A percentile compares a stretch with the other conserved stretches of the same genome.
phyloP scores from a whole-genome alignment of 23 red algal genomes.

The Gracilaria gracilis region DNA sequence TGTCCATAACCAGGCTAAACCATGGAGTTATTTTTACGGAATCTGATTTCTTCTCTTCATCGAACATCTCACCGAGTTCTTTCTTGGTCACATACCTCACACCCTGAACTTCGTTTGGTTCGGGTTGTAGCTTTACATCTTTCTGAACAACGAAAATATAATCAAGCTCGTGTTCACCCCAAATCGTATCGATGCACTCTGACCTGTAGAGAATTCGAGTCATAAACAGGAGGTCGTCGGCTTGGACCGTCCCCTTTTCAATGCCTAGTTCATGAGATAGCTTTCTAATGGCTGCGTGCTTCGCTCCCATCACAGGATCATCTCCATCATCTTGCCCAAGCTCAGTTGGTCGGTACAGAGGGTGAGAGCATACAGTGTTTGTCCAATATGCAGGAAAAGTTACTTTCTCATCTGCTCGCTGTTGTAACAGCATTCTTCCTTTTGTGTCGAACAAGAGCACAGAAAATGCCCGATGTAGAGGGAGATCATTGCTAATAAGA shows the following conservation, averaged over 20 bases:
- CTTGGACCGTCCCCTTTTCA: background rate
- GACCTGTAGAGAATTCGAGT: conserved; percentile 94
- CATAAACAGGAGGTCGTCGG: conserved; percentile 81
- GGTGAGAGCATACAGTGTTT: conserved; percentile 97
- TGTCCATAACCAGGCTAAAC: conserved; percentile 45
- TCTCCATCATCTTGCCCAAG: conserved; percentile 36
- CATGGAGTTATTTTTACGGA: conserved; percentile 50
- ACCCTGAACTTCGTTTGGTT: conserved; percentile 80
- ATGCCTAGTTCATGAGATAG: conserved; percentile 94
- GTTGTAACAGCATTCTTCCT: conserved; percentile 86
- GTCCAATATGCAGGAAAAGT: conserved; percentile 96
- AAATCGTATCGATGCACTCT: conserved; percentile 61
- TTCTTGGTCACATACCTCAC: conserved; percentile 43
- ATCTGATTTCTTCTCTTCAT: conserved; percentile 7
- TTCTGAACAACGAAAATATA: conserved; percentile 86
- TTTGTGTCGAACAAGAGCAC: conserved; percentile 90
- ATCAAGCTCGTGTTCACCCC: conserved; percentile 99
- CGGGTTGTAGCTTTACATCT: conserved; percentile 54
- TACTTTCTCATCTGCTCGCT: conserved; percentile 84
- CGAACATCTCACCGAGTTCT: conserved; percentile 40
- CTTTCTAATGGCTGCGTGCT: conserved; percentile 91
- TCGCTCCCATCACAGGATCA: conserved; percentile 64
- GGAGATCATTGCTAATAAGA: conserved; percentile 59
- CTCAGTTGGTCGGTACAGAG: conserved; percentile 74
- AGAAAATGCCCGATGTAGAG: conserved; percentile 93